Conservation (phyloP, 202 grass and related monocot genomes). For the Zizania palustris region DNA sequence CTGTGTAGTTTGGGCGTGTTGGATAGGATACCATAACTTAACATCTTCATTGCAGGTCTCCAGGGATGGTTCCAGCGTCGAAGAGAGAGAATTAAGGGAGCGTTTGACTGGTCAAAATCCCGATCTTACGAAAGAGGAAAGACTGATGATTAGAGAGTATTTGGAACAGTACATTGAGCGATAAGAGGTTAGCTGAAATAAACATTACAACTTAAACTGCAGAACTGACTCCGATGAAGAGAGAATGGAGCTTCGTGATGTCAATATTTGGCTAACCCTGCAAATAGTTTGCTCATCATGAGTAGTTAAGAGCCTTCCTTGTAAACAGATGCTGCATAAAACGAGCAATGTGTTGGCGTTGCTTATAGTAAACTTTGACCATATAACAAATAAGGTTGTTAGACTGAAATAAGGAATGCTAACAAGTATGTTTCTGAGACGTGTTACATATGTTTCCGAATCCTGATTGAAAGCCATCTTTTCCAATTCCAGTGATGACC, state of each 20-base stretch:
- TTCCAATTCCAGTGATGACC: too few relatives aligned
- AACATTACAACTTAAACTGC: background rate
- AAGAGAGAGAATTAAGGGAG: slow-evolving; percentile 56
- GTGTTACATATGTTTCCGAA: slow-evolving; percentile 13
- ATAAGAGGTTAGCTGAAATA: slow-evolving; percentile 38
- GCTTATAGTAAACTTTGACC: background rate
- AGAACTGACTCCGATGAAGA: slow-evolving; percentile 15
- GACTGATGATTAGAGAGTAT: slow-evolving; percentile 72
- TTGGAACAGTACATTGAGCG: slow-evolving; percentile 53
- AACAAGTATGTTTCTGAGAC: background rate
- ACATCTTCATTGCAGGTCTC: slow-evolving; percentile 54
- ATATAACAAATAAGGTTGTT: background rate
- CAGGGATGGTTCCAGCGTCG: slow-evolving; percentile 45
- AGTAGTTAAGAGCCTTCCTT: background rate
- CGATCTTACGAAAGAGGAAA: slow-evolving; percentile 68
- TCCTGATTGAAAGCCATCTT: too few relatives aligned
- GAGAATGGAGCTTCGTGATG: background rate
- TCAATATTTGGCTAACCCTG: slow-evolving; percentile 31
- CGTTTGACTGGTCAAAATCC: slow-evolving; percentile 58
- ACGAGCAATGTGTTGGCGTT: background rate
- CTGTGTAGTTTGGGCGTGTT: too few relatives aligned
- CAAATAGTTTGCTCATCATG: background rate
- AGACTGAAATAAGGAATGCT: slow-evolving; percentile 3
- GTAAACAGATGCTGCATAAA: background rate
- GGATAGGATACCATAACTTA: background rate